Evolutionary conservation across 2,329 filamentous ascomycete genomes (phyloP).

Genomic region (Fusarium armeniacum): DNA sequence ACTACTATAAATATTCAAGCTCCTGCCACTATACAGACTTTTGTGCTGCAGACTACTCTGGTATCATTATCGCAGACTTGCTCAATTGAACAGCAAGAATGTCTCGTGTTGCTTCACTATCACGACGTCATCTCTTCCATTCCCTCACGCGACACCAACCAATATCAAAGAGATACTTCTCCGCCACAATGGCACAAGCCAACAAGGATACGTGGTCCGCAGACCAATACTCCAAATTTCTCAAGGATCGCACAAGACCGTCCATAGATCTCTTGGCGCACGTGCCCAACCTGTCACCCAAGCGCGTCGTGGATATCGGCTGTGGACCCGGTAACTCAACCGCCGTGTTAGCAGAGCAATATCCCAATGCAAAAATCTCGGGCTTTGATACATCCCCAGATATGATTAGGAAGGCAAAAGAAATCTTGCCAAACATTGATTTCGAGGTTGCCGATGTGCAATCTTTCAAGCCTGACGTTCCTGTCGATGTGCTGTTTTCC

Average conservation of each 20-base stretch:
- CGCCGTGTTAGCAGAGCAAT: slow-evolving; percentile 61
- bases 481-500: slow-evolving; percentile 64
- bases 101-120: slow-evolving; percentile 10
- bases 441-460: slow-evolving; percentile 64
- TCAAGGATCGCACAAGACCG: slow-evolving; percentile 65
- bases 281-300: slow-evolving; percentile 57
- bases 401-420: slow-evolving; percentile 66
- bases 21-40: background rate
- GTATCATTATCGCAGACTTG: background rate
- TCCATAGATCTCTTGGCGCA: slow-evolving; percentile 66
- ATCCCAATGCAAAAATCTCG: slow-evolving; percentile 61
- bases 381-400: slow-evolving; percentile 69
- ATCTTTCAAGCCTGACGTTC: slow-evolving; percentile 54
- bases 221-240: slow-evolving; percentile 69
- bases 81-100: background rate
- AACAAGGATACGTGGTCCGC: slow-evolving; percentile 63
- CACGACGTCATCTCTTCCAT: slow-evolving; percentile 25
- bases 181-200: slow-evolving; percentile 14
- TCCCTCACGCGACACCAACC: slow-evolving; percentile 8
- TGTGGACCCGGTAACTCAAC: slow-evolving; percentile 74
- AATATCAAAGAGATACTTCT: slow-evolving; percentile 6
- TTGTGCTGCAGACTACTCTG: background rate
- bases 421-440: slow-evolving; percentile 56
- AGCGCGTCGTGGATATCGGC: slow-evolving; percentile 68
- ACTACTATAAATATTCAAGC: slow-evolving; percentile 6